Conservation (phyloP, 768 basidiomycete species). For the Suillus fuscotomentosus region DNA sequence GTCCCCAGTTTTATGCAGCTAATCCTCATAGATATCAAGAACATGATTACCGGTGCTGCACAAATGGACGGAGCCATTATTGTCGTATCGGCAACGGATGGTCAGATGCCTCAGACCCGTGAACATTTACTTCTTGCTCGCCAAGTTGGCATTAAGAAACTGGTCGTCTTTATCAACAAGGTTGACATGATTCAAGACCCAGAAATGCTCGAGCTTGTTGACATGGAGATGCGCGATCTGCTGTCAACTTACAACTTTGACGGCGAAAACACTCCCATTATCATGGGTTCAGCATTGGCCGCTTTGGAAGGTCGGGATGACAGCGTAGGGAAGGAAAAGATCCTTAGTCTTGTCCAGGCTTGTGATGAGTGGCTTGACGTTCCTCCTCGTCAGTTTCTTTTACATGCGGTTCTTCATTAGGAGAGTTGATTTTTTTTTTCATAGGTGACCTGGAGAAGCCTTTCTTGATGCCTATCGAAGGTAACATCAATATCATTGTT, state of each 20-base stretch:
- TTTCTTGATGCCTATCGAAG: slow-evolving; percentile 94
- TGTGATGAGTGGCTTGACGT: slow-evolving; percentile 96
- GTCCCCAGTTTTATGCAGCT: slow-evolving; percentile 8
- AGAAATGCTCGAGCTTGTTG: slow-evolving; percentile 98
- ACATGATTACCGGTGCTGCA: slow-evolving; percentile 99
- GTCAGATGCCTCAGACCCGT: slow-evolving; percentile 99
- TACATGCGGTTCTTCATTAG: slow-evolving; percentile 1
- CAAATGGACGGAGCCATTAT: slow-evolving; percentile 97
- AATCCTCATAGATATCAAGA: slow-evolving; percentile 72
- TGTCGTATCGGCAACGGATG: slow-evolving; percentile 97
- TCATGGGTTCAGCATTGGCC: slow-evolving; percentile 96
- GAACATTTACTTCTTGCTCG: slow-evolving; percentile 97
- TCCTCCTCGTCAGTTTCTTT: slow-evolving; percentile 67
- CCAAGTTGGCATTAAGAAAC: slow-evolving; percentile 95
- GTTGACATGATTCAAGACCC: slow-evolving; percentile 94
- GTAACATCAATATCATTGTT: slow-evolving; percentile 29
- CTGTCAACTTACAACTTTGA: slow-evolving; percentile 91
- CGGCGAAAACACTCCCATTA: slow-evolving; percentile 95
- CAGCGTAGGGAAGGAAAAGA: slow-evolving; percentile 77
- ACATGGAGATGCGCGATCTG: slow-evolving; percentile 99
- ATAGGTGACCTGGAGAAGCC: slow-evolving; percentile 95
- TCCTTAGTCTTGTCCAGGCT: slow-evolving; percentile 76
- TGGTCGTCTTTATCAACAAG: slow-evolving; percentile 99
- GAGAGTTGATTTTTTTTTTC: neutral
- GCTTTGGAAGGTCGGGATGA: slow-evolving; percentile 86